These are phyloP conservation scores for Lactifluus hygrophoroides DNA, from an alignment of 768 basidiomycete species.

Conservation along the genomic window DNA sequence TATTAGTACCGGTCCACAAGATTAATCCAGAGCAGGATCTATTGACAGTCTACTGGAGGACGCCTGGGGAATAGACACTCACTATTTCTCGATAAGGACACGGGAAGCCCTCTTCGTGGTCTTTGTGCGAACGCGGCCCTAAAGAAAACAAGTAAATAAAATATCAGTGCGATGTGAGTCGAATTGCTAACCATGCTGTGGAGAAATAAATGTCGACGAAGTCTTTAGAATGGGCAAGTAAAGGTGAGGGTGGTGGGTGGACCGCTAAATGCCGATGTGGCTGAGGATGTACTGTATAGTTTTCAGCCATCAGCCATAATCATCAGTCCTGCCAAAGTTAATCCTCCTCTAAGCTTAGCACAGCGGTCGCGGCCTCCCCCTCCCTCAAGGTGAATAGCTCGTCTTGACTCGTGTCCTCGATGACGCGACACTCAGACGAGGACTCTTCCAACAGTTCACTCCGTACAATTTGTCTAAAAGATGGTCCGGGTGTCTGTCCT, in stretches of 20 bases:
- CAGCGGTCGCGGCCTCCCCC: conserved; percentile 3
- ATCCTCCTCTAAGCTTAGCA: not conserved
- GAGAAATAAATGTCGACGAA: conserved; percentile 15
- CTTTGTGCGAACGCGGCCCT: conserved; percentile 99
- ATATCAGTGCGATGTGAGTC: not conserved
- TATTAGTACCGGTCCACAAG: not conserved
- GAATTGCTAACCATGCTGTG: conserved; percentile 42
- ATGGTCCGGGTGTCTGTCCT: conserved; percentile 90
- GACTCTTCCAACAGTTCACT: conserved; percentile 18
- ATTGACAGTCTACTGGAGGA: not conserved
- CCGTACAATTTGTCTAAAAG: conserved; percentile 29
- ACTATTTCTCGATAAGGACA: conserved; percentile 99
- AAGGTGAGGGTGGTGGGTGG: conserved; percentile 7
- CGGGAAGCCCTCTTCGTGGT: conserved; percentile 99
- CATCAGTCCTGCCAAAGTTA: not conserved
- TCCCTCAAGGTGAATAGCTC: conserved; percentile 42
- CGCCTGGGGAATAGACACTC: conserved; percentile 28
- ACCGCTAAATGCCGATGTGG: conserved; percentile 27
- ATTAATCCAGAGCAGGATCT: not conserved
- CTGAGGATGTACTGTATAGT: conserved; percentile 30
- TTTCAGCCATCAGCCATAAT: conserved; percentile 17
- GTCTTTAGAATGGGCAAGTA: conserved; percentile 24
- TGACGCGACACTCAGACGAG: conserved; percentile 84
- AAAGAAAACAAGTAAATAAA: not conserved
- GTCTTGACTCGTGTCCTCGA: conserved; percentile 69